These are phyloP conservation scores for Massarina eburnea DNA, from an alignment of 2,329 filamentous ascomycete genomes.

Conservation along the genomic window DNA sequence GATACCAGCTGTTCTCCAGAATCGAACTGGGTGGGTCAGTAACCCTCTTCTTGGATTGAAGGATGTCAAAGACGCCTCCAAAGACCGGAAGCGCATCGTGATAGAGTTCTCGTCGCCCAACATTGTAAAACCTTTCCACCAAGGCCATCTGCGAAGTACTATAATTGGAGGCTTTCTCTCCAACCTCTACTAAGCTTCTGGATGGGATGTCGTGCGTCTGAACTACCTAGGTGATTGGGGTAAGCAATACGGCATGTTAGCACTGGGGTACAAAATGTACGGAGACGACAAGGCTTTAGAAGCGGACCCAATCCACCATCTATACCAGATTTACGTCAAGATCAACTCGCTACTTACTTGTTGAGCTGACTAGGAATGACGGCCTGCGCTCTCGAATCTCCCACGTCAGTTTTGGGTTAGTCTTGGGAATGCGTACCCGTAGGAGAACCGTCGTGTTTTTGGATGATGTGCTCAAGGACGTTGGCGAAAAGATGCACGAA, in stretches of 20 bases:
- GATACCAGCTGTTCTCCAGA: constrained; percentile 64
- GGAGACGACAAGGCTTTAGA: constrained; percentile 67
- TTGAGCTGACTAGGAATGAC: constrained; percentile 62
- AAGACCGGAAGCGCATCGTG: constrained; percentile 63
- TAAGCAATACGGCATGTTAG: constrained; percentile 66
- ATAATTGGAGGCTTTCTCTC: constrained; percentile 69
- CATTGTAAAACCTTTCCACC: constrained; percentile 75
- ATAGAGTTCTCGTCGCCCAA: constrained; percentile 79
- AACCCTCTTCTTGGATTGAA: constrained; percentile 57
- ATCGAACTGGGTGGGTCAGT: constrained; percentile 61
- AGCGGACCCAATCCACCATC: constrained; percentile 71
- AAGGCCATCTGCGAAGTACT: constrained; percentile 68
- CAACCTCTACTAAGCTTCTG: constrained; percentile 64
- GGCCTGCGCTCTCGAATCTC: constrained; percentile 61
- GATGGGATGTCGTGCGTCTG: constrained; percentile 66
- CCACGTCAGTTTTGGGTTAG: constrained; percentile 68
- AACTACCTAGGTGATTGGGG: constrained; percentile 76
- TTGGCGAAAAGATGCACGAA: constrained; percentile 94
- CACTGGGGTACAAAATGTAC: constrained; percentile 69
- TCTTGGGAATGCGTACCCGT: constrained; percentile 65
- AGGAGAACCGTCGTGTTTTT: constrained; percentile 60
- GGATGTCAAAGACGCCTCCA: constrained; percentile 58
- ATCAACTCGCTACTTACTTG: constrained; percentile 64
- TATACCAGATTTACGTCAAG: constrained; percentile 73
- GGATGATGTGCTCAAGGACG: constrained; percentile 55